Base-by-base conservation (phyloP, 345 rosid species). In the Anastatica hierochuntica region DNA sequence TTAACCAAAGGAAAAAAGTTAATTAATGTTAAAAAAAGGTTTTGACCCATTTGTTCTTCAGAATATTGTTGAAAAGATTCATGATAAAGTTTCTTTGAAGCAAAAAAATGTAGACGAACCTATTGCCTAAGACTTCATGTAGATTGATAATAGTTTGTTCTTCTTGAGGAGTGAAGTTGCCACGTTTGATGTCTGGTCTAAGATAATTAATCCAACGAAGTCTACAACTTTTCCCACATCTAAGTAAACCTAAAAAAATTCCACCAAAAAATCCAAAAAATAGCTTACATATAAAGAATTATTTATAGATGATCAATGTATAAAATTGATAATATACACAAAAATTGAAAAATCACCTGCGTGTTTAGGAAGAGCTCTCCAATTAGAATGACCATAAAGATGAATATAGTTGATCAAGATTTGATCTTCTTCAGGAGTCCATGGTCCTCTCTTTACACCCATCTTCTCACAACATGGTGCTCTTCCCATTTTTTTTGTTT, bases 191-290 rank as follows among this genome's bases (percentile, higher is more conserved):
- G 39, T 83, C 90, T 4, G 95, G 95, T 54, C 90, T 74, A 21
- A 86, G 46, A 60, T 86, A 86, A 53, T 86, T 86, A 16, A 67
- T 77, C 95, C 95, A 86, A 3, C 95, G 72, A 15, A 86, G 77
- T 45, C 95, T 77, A 70, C 95, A 86, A 62, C 95, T 86, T 76
- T 85, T 85, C 1, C 95, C 95, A 38, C 90, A 86, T 60, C 95
- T 80, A 33, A 77, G 63, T 54, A 85, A 68, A 35, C 95, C 95
- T 85, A 65, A 7, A 65, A 10, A 29, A 1, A 31, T 9, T 13
- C 2, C 55, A 19, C 38, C 8, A 39, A 20, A 49, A 44, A 7
- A 10, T 39, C 23, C 21, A 8, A 56, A 10, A 36, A 23, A 17
- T 4, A 50, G 13, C 16, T 34, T 46, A 26, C 12, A 9, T 38